Evolutionary conservation across 441 rosid species (phyloP), one percentile per base, ranked within the genome.

Genomic region (Syzygium syzygioides): DNA sequence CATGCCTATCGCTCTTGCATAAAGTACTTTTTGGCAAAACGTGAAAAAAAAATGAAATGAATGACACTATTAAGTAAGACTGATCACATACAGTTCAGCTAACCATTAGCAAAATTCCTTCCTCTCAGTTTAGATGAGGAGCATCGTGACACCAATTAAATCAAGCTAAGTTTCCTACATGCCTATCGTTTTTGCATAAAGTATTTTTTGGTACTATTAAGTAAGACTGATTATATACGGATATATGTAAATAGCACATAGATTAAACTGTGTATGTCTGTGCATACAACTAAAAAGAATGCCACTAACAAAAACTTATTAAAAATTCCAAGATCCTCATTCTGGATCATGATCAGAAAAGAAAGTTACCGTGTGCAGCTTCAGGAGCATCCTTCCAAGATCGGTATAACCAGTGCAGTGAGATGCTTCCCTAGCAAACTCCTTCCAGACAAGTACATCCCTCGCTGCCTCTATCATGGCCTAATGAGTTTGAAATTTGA

Each of bases 351-450:
- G 86, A 85, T 88, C 79, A 57, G 87, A 86, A 20, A 12, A 86
- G 91, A 87, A 90, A 52, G 89, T 93, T 96, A 97, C 99, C 68
- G 88, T 94, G 62, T 96, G 96, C 92, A 98, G 97, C 93, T 95
- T 97, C 94, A 95, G 87, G 90, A 98, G 99, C 98, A 96, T 96
- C 93, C 89, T 93, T 90, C 99, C 99, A 87, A 98, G 96, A 86
- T 96, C 98, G 86, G 93, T 91, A 95, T 98, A 98, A 88, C 95
- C 96, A 89, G 87, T 90, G 91, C 99, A 94, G 85, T 92, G 94
- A 34, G 99, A 94, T 92, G 96, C 96, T 90, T 94, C 98, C 96
- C 90, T 93, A 54, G 99, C 98, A 91, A 96, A 96, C 88, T 96
- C 98, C 93, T 96, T 98, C 99, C 99, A 98, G 57, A 93, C 92